Evolutionary conservation across 495 filamentous ascomycete genomes (phyloP), one percentile per base, ranked within the genome.

Genomic region (Astrothelium subdiscretum): DNA sequence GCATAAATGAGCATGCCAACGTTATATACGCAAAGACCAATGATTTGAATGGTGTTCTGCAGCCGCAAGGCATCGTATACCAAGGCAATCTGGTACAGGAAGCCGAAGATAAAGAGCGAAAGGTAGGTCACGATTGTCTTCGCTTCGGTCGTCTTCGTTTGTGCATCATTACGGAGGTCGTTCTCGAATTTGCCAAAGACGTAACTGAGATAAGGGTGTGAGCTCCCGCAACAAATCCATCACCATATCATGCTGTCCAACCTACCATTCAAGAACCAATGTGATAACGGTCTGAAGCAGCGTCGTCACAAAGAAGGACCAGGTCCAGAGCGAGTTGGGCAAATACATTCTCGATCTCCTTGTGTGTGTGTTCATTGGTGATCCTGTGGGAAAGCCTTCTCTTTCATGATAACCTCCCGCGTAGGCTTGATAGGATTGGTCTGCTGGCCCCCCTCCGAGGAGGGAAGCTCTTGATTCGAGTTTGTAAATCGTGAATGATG

Each of bases 21-120:
- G 74, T 98, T 96, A 75, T 91, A 95, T 35, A 92, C 67, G 74
- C 92, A 97, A 20, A 98, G 78, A 32, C 94, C 95, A 68, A 98
- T 97, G 71, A 98, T 80, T 74, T 98, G 94, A 81, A 98, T 98
- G 15, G 94, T 98, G 76, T 98, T 98, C 77, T 96, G 96, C 70
- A 92, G 76, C 57, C 91, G 85, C 63, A 98, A 78, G 2, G 95
- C 92, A 80, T 98, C 94, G 76, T 89, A 97, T 15, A 94, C 87
- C 27, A 98, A 77, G 32, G 94, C 72, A 4, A 97, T 72, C 68
- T 96, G 85, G 75, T 97, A 98, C 60, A 98, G 70, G 74, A 95
- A 96, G 59, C 90, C 94, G 74, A 98, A 96, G 71, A 96, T 95
- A 75, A 97, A 95, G n/a, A 98, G 81, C 12, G 92, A 87, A 27